These are phyloP conservation scores for Hyaloscypha hepaticicola DNA, from an alignment of 495 filamentous ascomycete genomes.

Conservation along the genomic window DNA sequence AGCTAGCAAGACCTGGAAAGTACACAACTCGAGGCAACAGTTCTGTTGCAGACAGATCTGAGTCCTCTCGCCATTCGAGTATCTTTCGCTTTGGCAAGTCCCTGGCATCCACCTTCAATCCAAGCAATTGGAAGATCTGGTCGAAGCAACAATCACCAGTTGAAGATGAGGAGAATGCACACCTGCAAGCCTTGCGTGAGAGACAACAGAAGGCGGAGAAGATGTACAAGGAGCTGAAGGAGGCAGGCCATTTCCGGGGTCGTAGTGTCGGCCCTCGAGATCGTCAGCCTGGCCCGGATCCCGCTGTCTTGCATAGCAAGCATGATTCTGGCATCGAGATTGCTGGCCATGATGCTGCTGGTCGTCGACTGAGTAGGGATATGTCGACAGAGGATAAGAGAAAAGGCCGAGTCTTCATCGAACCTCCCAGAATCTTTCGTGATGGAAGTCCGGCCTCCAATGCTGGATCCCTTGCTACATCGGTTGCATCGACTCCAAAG, in stretches of 20 bases:
- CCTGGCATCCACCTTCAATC: slow-evolving; percentile 54
- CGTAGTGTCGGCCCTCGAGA: background rate
- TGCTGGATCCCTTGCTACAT: background rate
- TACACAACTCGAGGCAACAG: slow-evolving; percentile 11
- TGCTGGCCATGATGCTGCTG: background rate
- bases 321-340: slow-evolving; percentile 31
- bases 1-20: slow-evolving; percentile 9
- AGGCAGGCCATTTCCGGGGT: slow-evolving; percentile 45
- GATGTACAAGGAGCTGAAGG: slow-evolving; percentile 63
- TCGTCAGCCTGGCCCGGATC: background rate
- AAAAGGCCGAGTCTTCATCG: slow-evolving; percentile 24
- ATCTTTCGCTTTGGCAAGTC: slow-evolving; percentile 62
- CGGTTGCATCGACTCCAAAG: slow-evolving; percentile 7
- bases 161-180: slow-evolving; percentile 35
- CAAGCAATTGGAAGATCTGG: slow-evolving; percentile 42
- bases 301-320: slow-evolving; percentile 5
- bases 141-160: slow-evolving; percentile 31
- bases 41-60: slow-evolving; percentile 15
- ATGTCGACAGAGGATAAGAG: slow-evolving; percentile 26
- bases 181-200: slow-evolving; percentile 35
- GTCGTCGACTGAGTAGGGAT: slow-evolving; percentile 4
- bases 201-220: slow-evolving; percentile 49
- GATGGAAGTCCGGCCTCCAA: slow-evolving; percentile 16
- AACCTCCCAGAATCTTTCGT: slow-evolving; percentile 10
- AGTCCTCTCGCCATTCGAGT: slow-evolving; percentile 38